These are phyloP conservation scores for Cyclanthera cordifolia DNA, from an alignment of 306 rosid species.

Conservation along the genomic window DNA sequence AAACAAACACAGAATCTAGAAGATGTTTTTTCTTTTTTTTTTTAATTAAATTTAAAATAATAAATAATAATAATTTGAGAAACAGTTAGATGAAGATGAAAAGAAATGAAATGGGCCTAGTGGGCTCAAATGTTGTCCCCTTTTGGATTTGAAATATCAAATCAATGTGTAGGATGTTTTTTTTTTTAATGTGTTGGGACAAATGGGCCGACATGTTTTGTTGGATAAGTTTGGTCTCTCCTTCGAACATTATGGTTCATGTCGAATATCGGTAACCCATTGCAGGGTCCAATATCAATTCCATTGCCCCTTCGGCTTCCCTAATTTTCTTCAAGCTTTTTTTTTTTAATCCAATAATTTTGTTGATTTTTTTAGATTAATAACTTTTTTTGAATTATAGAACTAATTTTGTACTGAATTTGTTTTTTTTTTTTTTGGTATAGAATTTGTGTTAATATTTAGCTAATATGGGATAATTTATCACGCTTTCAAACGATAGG, in stretches of 20 bases:
- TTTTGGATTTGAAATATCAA: neutral
- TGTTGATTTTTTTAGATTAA: no score
- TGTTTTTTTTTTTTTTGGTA: no score
- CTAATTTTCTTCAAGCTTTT: neutral
- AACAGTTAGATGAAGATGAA: neutral
- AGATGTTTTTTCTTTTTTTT: neutral
- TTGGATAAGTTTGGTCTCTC: neutral
- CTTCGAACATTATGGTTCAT: neutral
- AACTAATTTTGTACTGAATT: no score
- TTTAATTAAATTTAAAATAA: no score
- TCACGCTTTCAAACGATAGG: no score
- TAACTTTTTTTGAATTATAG: no score
- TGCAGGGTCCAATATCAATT: neutral
- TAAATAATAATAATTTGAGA: no score
- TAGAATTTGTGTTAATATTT: neutral
- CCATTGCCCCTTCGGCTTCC: neutral
- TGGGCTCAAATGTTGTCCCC: neutral
- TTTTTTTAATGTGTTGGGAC: neutral
- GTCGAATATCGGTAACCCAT: neutral
- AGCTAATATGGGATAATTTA: no score
- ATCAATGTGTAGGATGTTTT: neutral
- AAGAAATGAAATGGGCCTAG: constrained; percentile 4
- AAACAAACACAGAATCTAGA: constrained; percentile 7
- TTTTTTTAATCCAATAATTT: no score
- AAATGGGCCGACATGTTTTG: constrained; percentile 11